Conservation (phyloP, 2,329 filamentous ascomycete species). For the Zymoseptoria crescenta region DNA sequence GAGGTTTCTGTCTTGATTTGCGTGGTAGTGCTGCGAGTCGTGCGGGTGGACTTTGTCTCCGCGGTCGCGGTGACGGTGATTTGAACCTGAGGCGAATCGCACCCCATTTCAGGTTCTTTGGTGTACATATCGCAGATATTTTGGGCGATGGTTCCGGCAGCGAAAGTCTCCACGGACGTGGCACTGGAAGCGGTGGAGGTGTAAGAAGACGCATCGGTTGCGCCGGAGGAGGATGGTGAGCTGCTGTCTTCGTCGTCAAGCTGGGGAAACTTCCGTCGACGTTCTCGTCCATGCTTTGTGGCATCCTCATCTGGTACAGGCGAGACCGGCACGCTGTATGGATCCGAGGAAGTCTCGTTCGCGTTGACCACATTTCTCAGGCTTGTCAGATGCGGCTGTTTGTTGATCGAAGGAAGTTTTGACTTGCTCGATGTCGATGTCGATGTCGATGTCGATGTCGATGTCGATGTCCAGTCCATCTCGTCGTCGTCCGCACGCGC, state of each 20-base stretch:
- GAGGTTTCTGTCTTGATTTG: not conserved
- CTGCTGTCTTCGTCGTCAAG: constrained; percentile 10
- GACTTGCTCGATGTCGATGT: constrained; percentile 5
- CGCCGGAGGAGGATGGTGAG: constrained; percentile 17
- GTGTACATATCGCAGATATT: constrained; percentile 27
- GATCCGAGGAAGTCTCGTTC: constrained; percentile 15
- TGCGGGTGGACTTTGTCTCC: constrained; percentile 1
- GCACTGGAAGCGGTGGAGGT: constrained; percentile 24
- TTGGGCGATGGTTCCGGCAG: constrained; percentile 22
- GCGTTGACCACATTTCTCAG: constrained; percentile 24
- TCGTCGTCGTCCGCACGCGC: not conserved
- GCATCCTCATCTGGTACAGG: constrained; percentile 11
- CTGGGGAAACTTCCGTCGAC: constrained; percentile 16
- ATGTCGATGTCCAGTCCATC: not conserved
- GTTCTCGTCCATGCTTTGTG: constrained; percentile 17
- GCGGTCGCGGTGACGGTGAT: constrained; percentile 6
- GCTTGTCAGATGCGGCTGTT: constrained; percentile 20
- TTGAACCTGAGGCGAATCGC: not conserved
- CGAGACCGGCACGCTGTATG: constrained; percentile 19
- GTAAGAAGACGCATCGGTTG: constrained; percentile 15
- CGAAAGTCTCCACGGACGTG: constrained; percentile 23
- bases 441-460: too few relatives aligned
- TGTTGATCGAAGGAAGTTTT: constrained; percentile 19
- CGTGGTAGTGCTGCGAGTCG: constrained; percentile 1
- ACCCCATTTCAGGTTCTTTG: constrained; percentile 12